Conservation (phyloP, 345 rosid species). For the Lepidium aucheri region DNA sequence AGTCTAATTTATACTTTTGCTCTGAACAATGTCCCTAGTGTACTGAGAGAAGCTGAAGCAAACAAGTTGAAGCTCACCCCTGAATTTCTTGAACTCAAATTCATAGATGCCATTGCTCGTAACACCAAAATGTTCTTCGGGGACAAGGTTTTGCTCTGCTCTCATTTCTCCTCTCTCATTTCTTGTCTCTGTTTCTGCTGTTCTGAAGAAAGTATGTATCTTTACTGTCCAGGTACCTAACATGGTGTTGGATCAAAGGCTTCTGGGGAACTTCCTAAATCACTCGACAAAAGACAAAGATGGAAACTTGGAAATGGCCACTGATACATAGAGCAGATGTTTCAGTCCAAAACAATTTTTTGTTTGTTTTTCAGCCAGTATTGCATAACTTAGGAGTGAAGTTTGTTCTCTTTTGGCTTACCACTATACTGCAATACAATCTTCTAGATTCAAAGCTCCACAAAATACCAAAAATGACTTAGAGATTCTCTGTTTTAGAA, state of each 20-base stretch:
- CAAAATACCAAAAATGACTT: neutral
- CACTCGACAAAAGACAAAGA: slow-evolving; percentile 14
- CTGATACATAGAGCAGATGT: slow-evolving; percentile 15
- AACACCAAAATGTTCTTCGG: slow-evolving; percentile 91
- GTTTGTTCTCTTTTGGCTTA: neutral
- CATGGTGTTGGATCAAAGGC: slow-evolving; percentile 82
- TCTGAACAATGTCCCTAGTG: slow-evolving; percentile 31
- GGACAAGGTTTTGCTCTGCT: slow-evolving; percentile 46
- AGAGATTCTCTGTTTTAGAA: neutral
- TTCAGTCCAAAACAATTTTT: neutral
- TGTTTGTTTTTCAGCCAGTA: neutral
- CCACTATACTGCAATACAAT: neutral
- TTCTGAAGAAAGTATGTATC: slow-evolving; percentile 3
- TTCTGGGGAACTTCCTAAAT: slow-evolving; percentile 65
- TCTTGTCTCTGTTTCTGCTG: neutral
- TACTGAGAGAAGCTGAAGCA: slow-evolving; percentile 80
- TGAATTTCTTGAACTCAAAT: slow-evolving; percentile 78
- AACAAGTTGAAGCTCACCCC: slow-evolving; percentile 87
- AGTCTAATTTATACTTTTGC: neutral
- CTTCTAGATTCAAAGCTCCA: neutral
- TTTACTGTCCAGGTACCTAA: slow-evolving; percentile 52
- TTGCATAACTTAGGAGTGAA: neutral
- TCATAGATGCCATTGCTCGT: slow-evolving; percentile 75
- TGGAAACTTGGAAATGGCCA: slow-evolving; percentile 14
- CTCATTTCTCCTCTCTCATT: neutral